A percentile compares a stretch with the other conserved stretches of the same genome.
Conservation (phyloP, 208 protist species). For the Naegleria lovaniensis region DNA sequence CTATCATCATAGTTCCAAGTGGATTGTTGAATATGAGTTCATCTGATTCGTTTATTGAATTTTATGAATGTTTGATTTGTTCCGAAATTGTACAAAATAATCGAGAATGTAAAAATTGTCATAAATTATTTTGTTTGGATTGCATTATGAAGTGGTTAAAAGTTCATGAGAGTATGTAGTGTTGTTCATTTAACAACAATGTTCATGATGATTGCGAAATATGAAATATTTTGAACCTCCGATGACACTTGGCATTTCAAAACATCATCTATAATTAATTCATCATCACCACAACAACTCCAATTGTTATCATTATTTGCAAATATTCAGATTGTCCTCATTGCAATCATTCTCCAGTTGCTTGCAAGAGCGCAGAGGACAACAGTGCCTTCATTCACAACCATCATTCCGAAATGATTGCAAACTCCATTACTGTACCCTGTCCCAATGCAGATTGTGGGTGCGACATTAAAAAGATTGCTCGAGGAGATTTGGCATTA, state of each 20-base stretch:
- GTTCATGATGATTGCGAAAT: too few relatives aligned
- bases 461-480: neutral
- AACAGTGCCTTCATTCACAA: neutral
- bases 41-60: neutral
- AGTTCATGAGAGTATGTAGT: neutral
- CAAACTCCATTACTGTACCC: neutral
- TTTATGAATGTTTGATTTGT: slow-evolving; percentile 5
- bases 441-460: neutral
- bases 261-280: too few relatives aligned
- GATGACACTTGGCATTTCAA: too few relatives aligned
- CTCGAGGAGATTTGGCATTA: neutral
- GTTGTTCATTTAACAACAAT: too few relatives aligned
- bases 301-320: neutral
- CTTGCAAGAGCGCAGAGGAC: neutral
- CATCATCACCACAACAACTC: too few relatives aligned
- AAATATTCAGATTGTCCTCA: neutral
- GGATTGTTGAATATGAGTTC: too few relatives aligned
- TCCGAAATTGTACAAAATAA: neutral
- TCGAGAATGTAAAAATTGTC: neutral
- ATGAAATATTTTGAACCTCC: too few relatives aligned
- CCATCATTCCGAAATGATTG: neutral
- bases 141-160: neutral
- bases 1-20: too few relatives aligned
- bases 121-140: neutral
- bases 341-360: neutral